These are phyloP conservation scores for Aspergillus sp. DNA, from an alignment of 2,329 filamentous ascomycete species.

Conservation along the genomic window DNA sequence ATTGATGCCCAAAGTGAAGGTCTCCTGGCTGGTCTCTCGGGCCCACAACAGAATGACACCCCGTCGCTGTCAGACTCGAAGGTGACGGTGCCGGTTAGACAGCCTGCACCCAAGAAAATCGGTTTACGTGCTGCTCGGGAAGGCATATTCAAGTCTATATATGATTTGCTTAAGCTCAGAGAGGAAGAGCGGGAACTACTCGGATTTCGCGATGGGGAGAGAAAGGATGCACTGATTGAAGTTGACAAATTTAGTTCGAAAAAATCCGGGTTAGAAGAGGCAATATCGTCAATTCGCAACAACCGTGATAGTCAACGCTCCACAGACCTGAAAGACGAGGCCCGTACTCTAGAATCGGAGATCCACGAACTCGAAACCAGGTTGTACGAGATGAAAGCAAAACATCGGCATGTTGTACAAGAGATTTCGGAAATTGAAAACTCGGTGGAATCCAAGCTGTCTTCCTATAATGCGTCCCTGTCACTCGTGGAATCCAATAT, in stretches of 20 bases:
- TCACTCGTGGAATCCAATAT: conserved; percentile 51
- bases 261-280: conserved; percentile 43
- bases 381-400: conserved; percentile 49
- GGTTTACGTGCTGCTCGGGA: conserved; percentile 48
- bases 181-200: conserved; percentile 50
- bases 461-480: conserved; percentile 52
- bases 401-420: conserved; percentile 46
- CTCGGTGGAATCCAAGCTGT: conserved; percentile 51
- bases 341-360: conserved; percentile 46
- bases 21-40: conserved; percentile 44
- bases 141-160: conserved; percentile 52
- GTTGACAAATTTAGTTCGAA: conserved; percentile 48
- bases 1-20: conserved; percentile 57
- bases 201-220: conserved; percentile 38
- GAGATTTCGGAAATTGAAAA: conserved; percentile 51
- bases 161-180: conserved; percentile 50
- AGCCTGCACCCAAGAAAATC: conserved; percentile 40
- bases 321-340: conserved; percentile 44
- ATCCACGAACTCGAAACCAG: conserved; percentile 53
- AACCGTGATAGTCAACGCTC: conserved; percentile 40
- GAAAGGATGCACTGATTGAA: conserved; percentile 43
- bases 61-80: conserved; percentile 31
- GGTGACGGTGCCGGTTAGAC: conserved; percentile 32
- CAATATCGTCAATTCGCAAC: conserved; percentile 44
- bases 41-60: conserved; percentile 34